Evolutionary conservation across 306 rosid species (phyloP).

Genomic region (Cyclanthera cordifolia): DNA sequence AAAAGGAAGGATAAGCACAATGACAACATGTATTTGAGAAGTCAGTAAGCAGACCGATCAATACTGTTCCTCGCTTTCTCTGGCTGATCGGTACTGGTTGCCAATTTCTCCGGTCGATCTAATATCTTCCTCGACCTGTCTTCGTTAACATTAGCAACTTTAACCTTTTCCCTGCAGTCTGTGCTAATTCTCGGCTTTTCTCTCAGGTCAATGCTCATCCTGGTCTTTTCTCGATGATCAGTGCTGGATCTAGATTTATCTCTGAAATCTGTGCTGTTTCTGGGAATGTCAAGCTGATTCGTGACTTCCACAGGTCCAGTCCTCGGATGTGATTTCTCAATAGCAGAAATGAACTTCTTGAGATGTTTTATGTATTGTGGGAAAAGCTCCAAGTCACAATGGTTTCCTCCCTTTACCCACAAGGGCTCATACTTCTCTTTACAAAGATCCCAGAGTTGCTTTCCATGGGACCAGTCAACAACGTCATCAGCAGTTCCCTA

Average conservation of each 20-base stretch:
- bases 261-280: conserved; percentile 63
- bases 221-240: conserved; percentile 26
- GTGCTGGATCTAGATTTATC: conserved; percentile 47
- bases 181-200: conserved; percentile 47
- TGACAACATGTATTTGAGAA: not conserved
- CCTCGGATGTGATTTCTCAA: conserved; percentile 41
- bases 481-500: conserved; percentile 88
- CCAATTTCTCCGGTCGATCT: conserved; percentile 38
- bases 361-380: conserved; percentile 89
- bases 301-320: conserved; percentile 28
- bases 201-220: conserved; percentile 49
- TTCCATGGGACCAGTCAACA: conserved; percentile 92
- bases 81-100: conserved; percentile 17
- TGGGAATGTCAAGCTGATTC: conserved; percentile 48
- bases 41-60: conserved; percentile 31
- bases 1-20: not conserved
- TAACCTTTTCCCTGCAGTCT: conserved; percentile 59
- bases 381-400: conserved; percentile 76
- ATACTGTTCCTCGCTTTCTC: conserved; percentile 24
- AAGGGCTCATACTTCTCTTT: conserved; percentile 88
- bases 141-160: conserved; percentile 43
- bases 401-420: conserved; percentile 91
- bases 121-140: conserved; percentile 55
- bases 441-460: conserved; percentile 87
- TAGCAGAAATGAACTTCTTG: conserved; percentile 56